Percentiles rank a stretch among this genome's conserved stretches.
phyloP scores from a whole-genome alignment of 768 basidiomycete species.

The Podaxis sp. region DNA sequence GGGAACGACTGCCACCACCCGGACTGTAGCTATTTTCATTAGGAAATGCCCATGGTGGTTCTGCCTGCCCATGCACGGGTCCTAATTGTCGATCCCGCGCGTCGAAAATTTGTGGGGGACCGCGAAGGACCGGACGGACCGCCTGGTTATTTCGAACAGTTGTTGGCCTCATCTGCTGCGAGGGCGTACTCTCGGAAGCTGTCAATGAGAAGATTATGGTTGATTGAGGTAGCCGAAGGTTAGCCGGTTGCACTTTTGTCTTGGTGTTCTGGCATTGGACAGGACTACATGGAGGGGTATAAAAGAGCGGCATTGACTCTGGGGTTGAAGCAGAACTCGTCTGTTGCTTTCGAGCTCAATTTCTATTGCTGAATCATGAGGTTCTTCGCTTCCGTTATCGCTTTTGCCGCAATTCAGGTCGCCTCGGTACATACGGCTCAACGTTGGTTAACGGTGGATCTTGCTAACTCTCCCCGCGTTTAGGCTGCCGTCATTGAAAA shows the following conservation, averaged over 20 bases:
- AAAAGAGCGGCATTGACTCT: constrained; percentile 1
- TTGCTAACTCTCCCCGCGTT: not conserved
- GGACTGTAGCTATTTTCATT: not conserved
- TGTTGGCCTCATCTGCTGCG: not conserved
- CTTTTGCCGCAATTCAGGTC: constrained; percentile 30
- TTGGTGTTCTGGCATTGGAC: not conserved
- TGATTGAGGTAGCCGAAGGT: constrained; percentile 1
- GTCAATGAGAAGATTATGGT: constrained; percentile 2
- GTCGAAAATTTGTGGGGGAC: not conserved
- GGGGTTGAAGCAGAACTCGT: constrained; percentile 8
- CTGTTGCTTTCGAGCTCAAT: constrained; percentile 3
- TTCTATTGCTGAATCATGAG: constrained; percentile 25
- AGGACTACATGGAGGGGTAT: constrained; percentile 2
- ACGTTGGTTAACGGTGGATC: no score
- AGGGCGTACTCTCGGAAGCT: constrained; percentile 3
- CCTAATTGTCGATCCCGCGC: not conserved
- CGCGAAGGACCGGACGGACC: constrained; percentile 15
- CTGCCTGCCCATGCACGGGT: not conserved
- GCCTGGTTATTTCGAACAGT: constrained; percentile 4
- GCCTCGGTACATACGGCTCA: constrained; percentile 23
- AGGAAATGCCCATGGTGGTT: not conserved
- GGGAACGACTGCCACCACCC: not conserved
- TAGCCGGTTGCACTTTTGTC: constrained; percentile 1
- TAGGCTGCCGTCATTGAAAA: constrained; percentile 21
- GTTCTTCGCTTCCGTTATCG: constrained; percentile 32